A percentile compares a stretch with the other conserved stretches of the same genome.
phyloP scores from a whole-genome alignment of 164 flowering plant genomes.

The Malania oleifera region DNA sequence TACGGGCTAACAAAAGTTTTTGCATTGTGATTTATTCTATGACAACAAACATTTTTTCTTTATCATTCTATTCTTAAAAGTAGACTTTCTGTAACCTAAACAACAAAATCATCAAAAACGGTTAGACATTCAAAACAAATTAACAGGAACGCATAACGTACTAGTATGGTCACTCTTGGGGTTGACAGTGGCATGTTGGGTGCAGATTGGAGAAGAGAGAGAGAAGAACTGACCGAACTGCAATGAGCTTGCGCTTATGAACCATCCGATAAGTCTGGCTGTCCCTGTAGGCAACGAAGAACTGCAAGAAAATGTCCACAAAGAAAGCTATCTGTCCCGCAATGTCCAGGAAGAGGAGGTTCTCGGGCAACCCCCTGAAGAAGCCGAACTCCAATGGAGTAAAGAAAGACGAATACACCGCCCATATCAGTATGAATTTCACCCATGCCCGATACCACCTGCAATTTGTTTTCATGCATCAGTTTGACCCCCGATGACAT shows the following conservation, averaged over 20 bases:
- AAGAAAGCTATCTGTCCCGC: slow-evolving; percentile 77
- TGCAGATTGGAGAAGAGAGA: background rate
- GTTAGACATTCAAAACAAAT: no score
- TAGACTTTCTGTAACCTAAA: no score
- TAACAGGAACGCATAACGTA: no score
- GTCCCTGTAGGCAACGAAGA: slow-evolving; percentile 74
- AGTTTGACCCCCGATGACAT: no score
- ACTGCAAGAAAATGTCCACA: slow-evolving; percentile 61
- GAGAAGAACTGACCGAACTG: slow-evolving; percentile 46
- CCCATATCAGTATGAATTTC: slow-evolving; percentile 73
- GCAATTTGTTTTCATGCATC: no score
- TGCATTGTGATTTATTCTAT: no score
- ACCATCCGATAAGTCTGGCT: slow-evolving; percentile 68
- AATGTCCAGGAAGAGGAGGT: slow-evolving; percentile 65
- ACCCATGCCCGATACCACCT: slow-evolving; percentile 81
- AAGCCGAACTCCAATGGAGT: slow-evolving; percentile 97
- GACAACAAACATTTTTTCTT: no score
- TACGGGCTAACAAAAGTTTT: no score
- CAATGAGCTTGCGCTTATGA: slow-evolving; percentile 50
- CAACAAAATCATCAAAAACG: no score
- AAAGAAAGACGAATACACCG: slow-evolving; percentile 85
- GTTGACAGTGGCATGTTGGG: no score
- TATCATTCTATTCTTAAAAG: no score
- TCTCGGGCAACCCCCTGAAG: slow-evolving; percentile 78
- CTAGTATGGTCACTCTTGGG: no score